phyloP scores from a whole-genome alignment of 73 alveolate species.

The Paramecium primaurelia region DNA sequence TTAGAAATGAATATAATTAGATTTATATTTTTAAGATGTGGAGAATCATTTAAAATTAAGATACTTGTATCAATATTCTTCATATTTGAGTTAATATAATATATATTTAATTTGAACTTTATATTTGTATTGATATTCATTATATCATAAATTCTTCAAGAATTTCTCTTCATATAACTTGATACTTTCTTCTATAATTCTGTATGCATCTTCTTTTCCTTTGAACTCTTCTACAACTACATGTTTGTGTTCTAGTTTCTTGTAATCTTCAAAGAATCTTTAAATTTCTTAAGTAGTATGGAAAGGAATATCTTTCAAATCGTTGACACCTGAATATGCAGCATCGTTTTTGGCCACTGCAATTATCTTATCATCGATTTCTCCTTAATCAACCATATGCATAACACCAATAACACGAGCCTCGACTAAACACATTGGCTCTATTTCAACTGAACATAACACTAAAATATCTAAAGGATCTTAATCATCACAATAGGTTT shows the following conservation, averaged over 20 bases:
- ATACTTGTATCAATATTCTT: slow-evolving; percentile 78
- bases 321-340: not conserved
- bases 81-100: slow-evolving; percentile 57
- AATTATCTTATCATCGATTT: slow-evolving; percentile 57
- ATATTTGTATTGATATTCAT: not conserved
- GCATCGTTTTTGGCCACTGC: slow-evolving; percentile 60
- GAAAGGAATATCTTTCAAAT: slow-evolving; percentile 39
- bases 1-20: not conserved
- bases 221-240: slow-evolving; percentile 59
- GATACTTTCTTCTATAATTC: slow-evolving; percentile 29
- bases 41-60: slow-evolving; percentile 41
- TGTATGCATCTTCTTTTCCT: slow-evolving; percentile 58
- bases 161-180: slow-evolving; percentile 51
- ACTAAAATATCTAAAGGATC: slow-evolving; percentile 66
- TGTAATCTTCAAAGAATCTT: slow-evolving; percentile 64
- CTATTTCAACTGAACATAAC: slow-evolving; percentile 50
- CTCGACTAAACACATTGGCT: slow-evolving; percentile 58
- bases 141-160: slow-evolving; percentile 3
- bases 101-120: not conserved
- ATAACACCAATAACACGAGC: slow-evolving; percentile 60
- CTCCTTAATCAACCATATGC: slow-evolving; percentile 66
- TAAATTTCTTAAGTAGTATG: slow-evolving; percentile 40
- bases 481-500: slow-evolving; percentile 59
- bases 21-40: not conserved
- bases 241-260: slow-evolving; percentile 52